phyloP scores from a whole-genome alignment of 2,329 filamentous ascomycete species.

The Hymenoscyphus occultus region DNA sequence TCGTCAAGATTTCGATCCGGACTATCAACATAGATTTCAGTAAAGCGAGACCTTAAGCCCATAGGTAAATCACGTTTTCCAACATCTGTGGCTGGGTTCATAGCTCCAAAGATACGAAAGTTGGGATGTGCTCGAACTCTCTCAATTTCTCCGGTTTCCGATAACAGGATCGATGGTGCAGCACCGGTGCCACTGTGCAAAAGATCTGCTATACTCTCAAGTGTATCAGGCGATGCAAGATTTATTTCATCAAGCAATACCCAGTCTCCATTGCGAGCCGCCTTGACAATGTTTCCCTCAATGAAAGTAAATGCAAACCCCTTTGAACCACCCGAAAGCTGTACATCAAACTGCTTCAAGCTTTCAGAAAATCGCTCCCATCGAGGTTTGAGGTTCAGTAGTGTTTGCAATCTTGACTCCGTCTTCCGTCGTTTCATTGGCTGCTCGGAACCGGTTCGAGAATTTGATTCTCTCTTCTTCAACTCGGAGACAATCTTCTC shows the following conservation, averaged over 20 bases:
- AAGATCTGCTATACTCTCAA: constrained; percentile 90
- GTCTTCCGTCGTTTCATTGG: constrained; percentile 67
- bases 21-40: constrained; percentile 89
- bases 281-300: constrained; percentile 93
- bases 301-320: constrained; percentile 92
- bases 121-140: constrained; percentile 84
- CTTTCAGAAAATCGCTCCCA: constrained; percentile 80
- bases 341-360: constrained; percentile 74
- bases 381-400: constrained; percentile 56
- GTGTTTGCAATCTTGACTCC: constrained; percentile 62
- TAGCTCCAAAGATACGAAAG: constrained; percentile 95
- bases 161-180: constrained; percentile 79
- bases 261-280: constrained; percentile 95
- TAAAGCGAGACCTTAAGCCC: constrained; percentile 87
- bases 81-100: constrained; percentile 98
- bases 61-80: constrained; percentile 92
- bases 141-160: constrained; percentile 91
- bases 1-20: constrained; percentile 86
- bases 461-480: constrained; percentile 42
- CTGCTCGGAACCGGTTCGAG: constrained; percentile 51
- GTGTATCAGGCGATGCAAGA: constrained; percentile 86
- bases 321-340: constrained; percentile 69
- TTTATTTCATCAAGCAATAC: constrained; percentile 97
- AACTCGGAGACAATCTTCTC: constrained; percentile 62
- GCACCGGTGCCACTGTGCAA: constrained; percentile 69